Percentiles rank a stretch among this genome's conserved stretches.
phyloP scores from a whole-genome alignment of 75 land plant genomes.

The Picea glauca region DNA sequence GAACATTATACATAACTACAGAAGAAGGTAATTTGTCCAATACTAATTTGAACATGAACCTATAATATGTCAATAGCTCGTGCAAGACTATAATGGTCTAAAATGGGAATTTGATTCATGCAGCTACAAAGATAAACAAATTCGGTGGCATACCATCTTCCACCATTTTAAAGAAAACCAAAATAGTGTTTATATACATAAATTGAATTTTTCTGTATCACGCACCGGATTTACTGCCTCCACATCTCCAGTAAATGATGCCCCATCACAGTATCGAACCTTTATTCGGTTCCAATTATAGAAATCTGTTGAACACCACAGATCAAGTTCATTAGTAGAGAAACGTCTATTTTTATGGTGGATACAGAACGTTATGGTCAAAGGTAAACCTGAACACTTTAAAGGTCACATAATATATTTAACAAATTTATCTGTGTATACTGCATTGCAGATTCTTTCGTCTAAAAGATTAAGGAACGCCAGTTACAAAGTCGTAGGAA shows the following conservation, averaged over 20 bases:
- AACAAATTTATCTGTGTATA: not conserved
- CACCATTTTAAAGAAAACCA: not conserved
- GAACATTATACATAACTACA: not conserved
- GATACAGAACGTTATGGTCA: no score
- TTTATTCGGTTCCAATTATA: slow-evolving; percentile 89
- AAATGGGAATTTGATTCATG: not conserved
- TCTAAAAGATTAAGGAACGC: not conserved
- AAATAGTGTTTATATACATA: not conserved
- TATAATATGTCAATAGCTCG: not conserved
- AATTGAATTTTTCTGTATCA: not conserved
- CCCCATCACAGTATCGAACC: slow-evolving; percentile 90
- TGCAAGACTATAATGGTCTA: not conserved
- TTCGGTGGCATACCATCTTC: slow-evolving; percentile 10
- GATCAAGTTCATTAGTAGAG: no score
- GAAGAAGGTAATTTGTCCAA: not conserved
- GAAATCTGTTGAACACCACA: slow-evolving; percentile 53
- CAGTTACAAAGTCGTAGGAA: not conserved
- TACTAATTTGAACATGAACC: not conserved
- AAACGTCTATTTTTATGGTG: no score
- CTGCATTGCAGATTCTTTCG: not conserved
- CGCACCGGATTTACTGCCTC: slow-evolving; percentile 47
- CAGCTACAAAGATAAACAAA: slow-evolving; percentile 12
- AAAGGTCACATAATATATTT: not conserved
- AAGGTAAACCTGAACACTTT: no score
- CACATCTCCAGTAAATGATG: slow-evolving; percentile 79